Percentiles rank a stretch among this genome's conserved stretches.
These are phyloP conservation scores for Jacaranda mimosifolia DNA, from an alignment of 257 asterid species.

Conservation along the genomic window DNA sequence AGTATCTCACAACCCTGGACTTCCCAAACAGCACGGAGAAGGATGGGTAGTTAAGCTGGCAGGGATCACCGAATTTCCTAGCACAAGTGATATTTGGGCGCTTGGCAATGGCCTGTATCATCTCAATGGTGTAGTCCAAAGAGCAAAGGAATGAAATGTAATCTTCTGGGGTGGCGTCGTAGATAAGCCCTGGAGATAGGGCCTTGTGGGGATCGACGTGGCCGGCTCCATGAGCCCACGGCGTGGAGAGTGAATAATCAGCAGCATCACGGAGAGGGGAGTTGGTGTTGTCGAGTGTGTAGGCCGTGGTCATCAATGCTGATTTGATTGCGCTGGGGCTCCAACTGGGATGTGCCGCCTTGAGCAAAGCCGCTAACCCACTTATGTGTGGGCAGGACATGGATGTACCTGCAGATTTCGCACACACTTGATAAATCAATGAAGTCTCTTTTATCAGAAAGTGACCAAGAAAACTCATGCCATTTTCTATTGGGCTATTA, in stretches of 20 bases:
- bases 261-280: conserved; percentile 59
- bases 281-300: conserved; percentile 54
- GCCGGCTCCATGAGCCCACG: conserved; percentile 68
- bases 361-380: conserved; percentile 62
- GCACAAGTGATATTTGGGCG: conserved; percentile 67
- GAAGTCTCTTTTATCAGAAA: not conserved
- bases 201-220: conserved; percentile 68
- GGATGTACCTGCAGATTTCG: conserved; percentile 54
- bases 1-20: conserved; percentile 72
- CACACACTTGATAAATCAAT: conserved; percentile 6
- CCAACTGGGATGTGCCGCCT: conserved; percentile 72
- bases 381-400: conserved; percentile 76
- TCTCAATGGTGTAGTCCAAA: conserved; percentile 53
- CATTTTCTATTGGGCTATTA: not conserved
- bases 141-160: conserved; percentile 68
- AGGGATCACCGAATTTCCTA: conserved; percentile 61
- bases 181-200: conserved; percentile 64
- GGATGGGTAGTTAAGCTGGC: conserved; percentile 89
- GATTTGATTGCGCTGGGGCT: conserved; percentile 74
- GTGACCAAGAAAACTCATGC: conserved; percentile 18
- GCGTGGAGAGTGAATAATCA: conserved; percentile 53
- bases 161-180: conserved; percentile 56
- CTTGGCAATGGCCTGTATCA: conserved; percentile 56
- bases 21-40: conserved; percentile 73
- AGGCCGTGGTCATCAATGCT: conserved; percentile 73